Evolutionary conservation across 352 stramenopile genomes (phyloP).

Genomic region (Aphanomyces euteiches): DNA sequence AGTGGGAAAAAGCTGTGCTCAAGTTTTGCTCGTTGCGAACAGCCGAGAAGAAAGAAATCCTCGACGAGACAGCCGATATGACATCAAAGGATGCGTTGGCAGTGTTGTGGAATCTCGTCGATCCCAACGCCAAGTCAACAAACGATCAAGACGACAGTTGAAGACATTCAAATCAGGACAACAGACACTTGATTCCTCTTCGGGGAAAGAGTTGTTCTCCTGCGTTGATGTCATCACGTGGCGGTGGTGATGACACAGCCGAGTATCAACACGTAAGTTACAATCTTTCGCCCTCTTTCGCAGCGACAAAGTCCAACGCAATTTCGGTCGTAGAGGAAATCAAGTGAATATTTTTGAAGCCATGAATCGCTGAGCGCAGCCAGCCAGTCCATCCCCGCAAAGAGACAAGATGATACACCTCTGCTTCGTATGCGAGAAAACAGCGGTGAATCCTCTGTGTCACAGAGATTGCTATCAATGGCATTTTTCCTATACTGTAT

Average conservation of each 20-base stretch:
- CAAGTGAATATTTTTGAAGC: background rate
- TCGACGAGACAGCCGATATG: constrained; percentile 8
- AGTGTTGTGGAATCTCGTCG: constrained; percentile 8
- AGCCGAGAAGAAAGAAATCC: constrained; percentile 19
- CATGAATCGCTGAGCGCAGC: no score
- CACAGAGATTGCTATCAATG: no score
- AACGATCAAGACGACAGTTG: background rate
- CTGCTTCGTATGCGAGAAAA: no score
- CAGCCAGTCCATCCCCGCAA: no score
- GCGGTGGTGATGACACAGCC: no score
- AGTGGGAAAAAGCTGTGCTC: constrained; percentile 20
- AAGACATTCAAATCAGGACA: background rate
- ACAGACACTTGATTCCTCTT: background rate
- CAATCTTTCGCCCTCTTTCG: background rate
- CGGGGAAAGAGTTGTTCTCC: no score
- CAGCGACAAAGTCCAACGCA: background rate
- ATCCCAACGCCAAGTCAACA: background rate
- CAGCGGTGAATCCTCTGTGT: no score
- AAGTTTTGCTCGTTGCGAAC: constrained; percentile 13
- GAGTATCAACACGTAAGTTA: no score
- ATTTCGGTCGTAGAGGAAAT: background rate
- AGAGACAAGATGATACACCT: no score
- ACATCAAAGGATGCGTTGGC: constrained; percentile 1
- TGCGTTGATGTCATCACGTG: no score
- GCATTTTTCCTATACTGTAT: no score